Evolutionary conservation across 208 protist genomes (phyloP), one percentile per base, ranked within the genome.

Genomic region (Novymonas esmeraldas): DNA sequence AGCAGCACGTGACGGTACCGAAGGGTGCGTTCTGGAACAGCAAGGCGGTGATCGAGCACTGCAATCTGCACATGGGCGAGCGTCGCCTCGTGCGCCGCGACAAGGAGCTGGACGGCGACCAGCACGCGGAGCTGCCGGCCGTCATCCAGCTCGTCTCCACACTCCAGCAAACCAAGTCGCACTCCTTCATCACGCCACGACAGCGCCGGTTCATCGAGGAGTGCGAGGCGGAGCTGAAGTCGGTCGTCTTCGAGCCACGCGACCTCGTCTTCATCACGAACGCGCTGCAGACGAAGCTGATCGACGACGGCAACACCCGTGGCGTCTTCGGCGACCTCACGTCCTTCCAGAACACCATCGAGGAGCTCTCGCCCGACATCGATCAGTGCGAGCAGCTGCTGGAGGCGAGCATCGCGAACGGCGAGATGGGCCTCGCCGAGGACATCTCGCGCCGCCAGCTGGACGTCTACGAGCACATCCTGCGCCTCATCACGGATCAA

Each of bases 371-470:
- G 10, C 92, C 92, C 0, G 87, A 94, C 64, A 74, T 95, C 26
- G 86, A 93, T 38, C 79, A 92, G 55, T 95, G 87, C 54, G 92
- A 97, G 77, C 85, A 95, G 73, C 82, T 97, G 65, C 72, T 95
- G 31, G 89, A 97, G 72, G 82, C 83, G 56, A 92, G 87, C 44
- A 91, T 97, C 33, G 72, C 69, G 24, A 95, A 97, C 56, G 92
- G 92, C 31, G 90, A 97, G 73, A 93, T 97, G 86, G 76, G 77
- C n/a, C 81, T 95, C 24, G 92, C 90, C 13, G 87, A 95, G 72
- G 87, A 94, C 36, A 95, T 95, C 50, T 94, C 84, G 16, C 63
- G 72, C 34, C 84, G 86, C 5, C 92, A 97, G 76, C 76, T 97
- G 22, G 85, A 94, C 38, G 80, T 95, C 44, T 95, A 88, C 62